Percentiles rank a stretch among this genome's conserved stretches.
These are phyloP conservation scores for Suillus brevipes DNA, from an alignment of 768 basidiomycete genomes.

Conservation along the genomic window DNA sequence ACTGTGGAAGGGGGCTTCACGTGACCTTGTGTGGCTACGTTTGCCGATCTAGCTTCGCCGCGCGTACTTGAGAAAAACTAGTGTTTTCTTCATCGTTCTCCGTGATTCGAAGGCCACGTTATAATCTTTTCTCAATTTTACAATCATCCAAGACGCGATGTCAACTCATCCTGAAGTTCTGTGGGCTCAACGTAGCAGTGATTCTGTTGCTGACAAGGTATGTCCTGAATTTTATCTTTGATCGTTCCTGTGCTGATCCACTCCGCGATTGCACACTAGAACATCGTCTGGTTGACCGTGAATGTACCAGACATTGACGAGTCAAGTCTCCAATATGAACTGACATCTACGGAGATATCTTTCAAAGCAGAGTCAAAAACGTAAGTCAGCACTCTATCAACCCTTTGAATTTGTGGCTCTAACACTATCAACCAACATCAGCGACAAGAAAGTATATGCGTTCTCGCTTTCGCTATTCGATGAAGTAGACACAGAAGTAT, in stretches of 20 bases:
- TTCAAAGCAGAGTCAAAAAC: slow-evolving; percentile 67
- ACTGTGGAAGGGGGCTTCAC: background rate
- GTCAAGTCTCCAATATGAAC: slow-evolving; percentile 54
- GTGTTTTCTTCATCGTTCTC: slow-evolving; percentile 34
- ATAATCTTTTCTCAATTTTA: slow-evolving; percentile 12
- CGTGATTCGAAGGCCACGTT: slow-evolving; percentile 26
- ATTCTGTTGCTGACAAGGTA: slow-evolving; percentile 65
- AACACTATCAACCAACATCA: slow-evolving; percentile 20
- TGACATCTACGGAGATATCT: slow-evolving; percentile 57
- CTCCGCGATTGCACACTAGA: slow-evolving; percentile 49
- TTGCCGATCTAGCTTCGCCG: background rate
- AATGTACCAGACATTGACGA: slow-evolving; percentile 76
- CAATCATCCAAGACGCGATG: slow-evolving; percentile 33
- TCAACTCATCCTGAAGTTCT: slow-evolving; percentile 79
- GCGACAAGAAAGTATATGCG: slow-evolving; percentile 62
- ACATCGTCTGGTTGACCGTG: slow-evolving; percentile 81
- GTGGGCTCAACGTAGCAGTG: slow-evolving; percentile 93
- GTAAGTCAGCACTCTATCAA: slow-evolving; percentile 41
- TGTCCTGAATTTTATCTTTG: slow-evolving; percentile 10
- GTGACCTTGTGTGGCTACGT: slow-evolving; percentile 6
- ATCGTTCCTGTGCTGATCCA: slow-evolving; percentile 5
- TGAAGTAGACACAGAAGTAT: slow-evolving; percentile 76
- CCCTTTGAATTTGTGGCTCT: slow-evolving; percentile 8
- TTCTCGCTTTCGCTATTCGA: slow-evolving; percentile 77
- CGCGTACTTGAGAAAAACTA: background rate